Base-by-base conservation (phyloP, 257 asterid genomes). In the Rhazya stricta region DNA sequence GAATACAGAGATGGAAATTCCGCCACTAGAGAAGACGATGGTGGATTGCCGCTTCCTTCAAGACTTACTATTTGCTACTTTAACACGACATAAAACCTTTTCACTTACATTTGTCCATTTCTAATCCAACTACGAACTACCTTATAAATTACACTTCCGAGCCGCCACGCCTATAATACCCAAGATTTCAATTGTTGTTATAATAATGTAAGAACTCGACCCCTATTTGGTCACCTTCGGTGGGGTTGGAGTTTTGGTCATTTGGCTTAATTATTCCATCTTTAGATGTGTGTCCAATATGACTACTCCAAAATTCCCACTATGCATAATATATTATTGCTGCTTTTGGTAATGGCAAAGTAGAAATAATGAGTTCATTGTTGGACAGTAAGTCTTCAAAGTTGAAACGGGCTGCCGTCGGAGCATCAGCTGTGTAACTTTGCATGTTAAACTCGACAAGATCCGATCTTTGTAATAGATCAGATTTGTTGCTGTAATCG, bases 131-230 rank as follows among this genome's bases (percentile, higher is more conserved):
- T 34, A n/a, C 29, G n/a, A 62, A 45, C 71, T n/a, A 72, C 43
- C 39, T 39, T 18, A 32, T 46, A 63, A n/a, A 68, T 57, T 69
- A 23, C 80, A 25, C 72, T 13, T n/a, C 71, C 80, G 76, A 60
- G 81, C 82, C 79, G 88, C 85, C 88, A 85, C 87, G 67, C 45
- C 78, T 46, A 45, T 71, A n/a, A n/a, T 32, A 9, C 12, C 42
- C 51, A 27, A 7, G 13, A 48, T 74, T 73, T 77, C 85, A 82
- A 85, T 57, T 34, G 29, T 66, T 73, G 83, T 51, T 70, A 65
- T 5, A 13, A 34, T 54, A 16, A 50, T 19, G 29, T 67, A 34
- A 1, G 43, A 39, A 39, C 43, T 39, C 43, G 5, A 39, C 2
- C 43, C 43, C 43, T 9, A 0, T 39, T 39, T 0, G 7, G 43